Conservation (phyloP, 257 asterid species). For the Gentiana straminea region DNA sequence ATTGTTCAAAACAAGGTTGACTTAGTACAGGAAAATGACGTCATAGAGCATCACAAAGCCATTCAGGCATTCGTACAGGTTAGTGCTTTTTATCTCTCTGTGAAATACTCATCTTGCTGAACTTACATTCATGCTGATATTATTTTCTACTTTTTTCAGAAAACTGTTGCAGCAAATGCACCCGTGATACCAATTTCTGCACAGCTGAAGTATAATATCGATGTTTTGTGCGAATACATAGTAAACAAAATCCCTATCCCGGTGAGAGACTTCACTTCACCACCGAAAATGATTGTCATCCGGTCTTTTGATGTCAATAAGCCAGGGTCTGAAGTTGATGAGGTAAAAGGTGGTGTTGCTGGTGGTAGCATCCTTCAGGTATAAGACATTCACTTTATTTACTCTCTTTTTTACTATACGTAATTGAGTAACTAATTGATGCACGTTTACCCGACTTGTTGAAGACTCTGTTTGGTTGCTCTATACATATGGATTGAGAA, state of each 20-base stretch:
- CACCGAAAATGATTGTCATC: slow-evolving; percentile 96
- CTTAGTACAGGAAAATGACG: slow-evolving; percentile 96
- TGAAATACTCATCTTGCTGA: background rate
- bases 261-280: slow-evolving; percentile 68
- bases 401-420: too few relatives aligned
- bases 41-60: slow-evolving; percentile 95
- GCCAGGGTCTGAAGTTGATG: slow-evolving; percentile 98
- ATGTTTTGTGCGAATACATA: slow-evolving; percentile 82
- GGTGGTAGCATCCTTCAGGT: slow-evolving; percentile 98
- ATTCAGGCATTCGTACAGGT: slow-evolving; percentile 92
- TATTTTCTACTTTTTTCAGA: slow-evolving; percentile 35
- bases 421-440: background rate
- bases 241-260: slow-evolving; percentile 90
- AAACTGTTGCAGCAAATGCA: slow-evolving; percentile 90
- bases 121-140: background rate
- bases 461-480: background rate
- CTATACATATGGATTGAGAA: background rate
- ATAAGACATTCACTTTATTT: background rate
- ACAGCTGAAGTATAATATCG: slow-evolving; percentile 88
- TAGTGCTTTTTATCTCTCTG: slow-evolving; percentile 8
- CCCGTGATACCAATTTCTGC: slow-evolving; percentile 96
- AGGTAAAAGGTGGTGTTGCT: slow-evolving; percentile 94
- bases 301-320: slow-evolving; percentile 96
- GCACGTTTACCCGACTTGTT: background rate
- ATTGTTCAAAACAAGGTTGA: slow-evolving; percentile 97